These are phyloP conservation scores for Saccharomycopsis malanga DNA, from an alignment of 805 yeast species.

Conservation along the genomic window DNA sequence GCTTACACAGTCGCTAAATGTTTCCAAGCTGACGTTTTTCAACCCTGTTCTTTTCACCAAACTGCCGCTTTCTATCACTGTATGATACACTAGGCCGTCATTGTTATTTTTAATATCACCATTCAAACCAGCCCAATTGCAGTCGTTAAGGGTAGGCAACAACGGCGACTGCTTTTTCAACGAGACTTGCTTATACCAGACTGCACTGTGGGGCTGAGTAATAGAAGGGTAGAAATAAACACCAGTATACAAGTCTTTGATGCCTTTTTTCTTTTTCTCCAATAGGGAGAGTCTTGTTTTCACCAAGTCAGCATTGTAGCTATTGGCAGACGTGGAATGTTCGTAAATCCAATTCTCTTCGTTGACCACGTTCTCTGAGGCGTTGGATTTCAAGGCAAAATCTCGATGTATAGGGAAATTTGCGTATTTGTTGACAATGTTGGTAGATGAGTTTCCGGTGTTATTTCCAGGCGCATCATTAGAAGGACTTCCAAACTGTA, in stretches of 20 bases:
- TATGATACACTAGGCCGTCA: conserved; percentile 36
- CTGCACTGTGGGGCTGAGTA: conserved; percentile 61
- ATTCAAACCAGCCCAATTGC: conserved; percentile 18
- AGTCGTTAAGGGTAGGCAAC: conserved; percentile 5
- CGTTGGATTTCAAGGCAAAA: conserved; percentile 14
- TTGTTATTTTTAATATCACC: conserved; percentile 5
- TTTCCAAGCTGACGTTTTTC: conserved; percentile 45
- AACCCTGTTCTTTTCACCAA: conserved; percentile 56
- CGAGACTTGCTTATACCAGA: conserved; percentile 27
- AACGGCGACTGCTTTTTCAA: conserved; percentile 24
- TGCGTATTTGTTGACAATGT: conserved; percentile 13
- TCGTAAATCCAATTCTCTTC: conserved; percentile 81
- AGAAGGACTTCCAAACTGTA: conserved; percentile 1
- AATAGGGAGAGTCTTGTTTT: conserved; percentile 47
- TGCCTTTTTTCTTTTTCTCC: conserved; percentile 40
- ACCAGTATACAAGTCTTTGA: conserved; percentile 80
- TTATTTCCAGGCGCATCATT: not conserved
- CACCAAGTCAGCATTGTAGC: conserved; percentile 56
- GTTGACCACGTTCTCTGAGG: conserved; percentile 29
- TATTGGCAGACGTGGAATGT: conserved; percentile 66
- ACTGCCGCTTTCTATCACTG: conserved; percentile 39
- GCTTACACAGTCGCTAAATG: conserved; percentile 52
- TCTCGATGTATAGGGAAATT: conserved; percentile 16
- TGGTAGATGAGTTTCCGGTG: not conserved
- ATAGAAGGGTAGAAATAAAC: conserved; percentile 60